Evolutionary conservation across 2,329 filamentous ascomycete species (phyloP).

Genomic region (Curvularia sp.): DNA sequence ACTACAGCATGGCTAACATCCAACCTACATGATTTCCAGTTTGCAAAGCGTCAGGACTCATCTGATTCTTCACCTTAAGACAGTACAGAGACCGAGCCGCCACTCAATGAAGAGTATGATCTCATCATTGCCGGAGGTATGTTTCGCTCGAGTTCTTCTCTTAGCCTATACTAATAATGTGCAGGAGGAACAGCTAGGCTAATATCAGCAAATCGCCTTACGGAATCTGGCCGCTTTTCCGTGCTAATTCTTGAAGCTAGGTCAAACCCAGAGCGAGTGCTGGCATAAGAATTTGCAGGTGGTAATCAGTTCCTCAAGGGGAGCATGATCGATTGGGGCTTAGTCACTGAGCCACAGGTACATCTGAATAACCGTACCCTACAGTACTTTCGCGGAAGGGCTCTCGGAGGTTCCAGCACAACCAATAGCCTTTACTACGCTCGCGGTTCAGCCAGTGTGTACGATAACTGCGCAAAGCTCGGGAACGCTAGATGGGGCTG

Average conservation of each 20-base stretch:
- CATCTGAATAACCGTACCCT: conserved; percentile 33
- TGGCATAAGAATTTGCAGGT: conserved; percentile 37
- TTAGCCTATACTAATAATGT: background rate
- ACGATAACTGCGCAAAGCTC: conserved; percentile 63
- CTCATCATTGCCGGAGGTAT: conserved; percentile 31
- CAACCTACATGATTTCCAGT: conserved; percentile 22
- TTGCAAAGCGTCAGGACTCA: conserved; percentile 21
- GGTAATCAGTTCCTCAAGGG: conserved; percentile 40
- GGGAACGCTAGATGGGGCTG: conserved; percentile 65
- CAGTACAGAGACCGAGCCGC: conserved; percentile 11
- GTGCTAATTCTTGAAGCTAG: conserved; percentile 49
- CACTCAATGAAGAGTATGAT: conserved; percentile 30
- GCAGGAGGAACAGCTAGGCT: conserved; percentile 38
- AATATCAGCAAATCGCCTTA: conserved; percentile 35
- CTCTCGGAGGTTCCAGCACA: conserved; percentile 44
- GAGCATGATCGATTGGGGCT: conserved; percentile 41
- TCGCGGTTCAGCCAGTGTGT: conserved; percentile 42
- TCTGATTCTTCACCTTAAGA: conserved; percentile 16
- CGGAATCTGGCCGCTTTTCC: conserved; percentile 30
- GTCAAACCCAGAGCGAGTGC: conserved; percentile 40
- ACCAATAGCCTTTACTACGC: conserved; percentile 49
- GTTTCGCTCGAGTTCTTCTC: background rate
- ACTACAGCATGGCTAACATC: conserved; percentile 25
- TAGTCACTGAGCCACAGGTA: conserved; percentile 36
- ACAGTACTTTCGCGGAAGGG: conserved; percentile 34